phyloP scores from a whole-genome alignment of 257 asterid genomes.

The Solanum corneliomulleri region DNA sequence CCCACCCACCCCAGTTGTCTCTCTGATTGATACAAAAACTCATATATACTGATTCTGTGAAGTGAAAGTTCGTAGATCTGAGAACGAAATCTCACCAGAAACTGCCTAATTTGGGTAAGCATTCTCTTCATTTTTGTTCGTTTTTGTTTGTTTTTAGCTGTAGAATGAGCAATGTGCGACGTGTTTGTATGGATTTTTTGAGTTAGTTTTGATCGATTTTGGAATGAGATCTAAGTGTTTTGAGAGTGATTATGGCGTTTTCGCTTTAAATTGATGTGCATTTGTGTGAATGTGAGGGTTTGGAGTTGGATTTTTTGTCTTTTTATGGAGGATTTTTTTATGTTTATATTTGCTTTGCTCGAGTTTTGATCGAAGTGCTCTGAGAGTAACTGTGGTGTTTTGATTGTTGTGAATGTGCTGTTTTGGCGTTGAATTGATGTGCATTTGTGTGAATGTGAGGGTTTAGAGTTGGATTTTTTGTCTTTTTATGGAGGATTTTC shows the following conservation, averaged over 20 bases:
- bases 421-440: conserved; percentile 1
- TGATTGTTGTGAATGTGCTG: not conserved
- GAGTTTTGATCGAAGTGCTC: not conserved
- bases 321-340: not conserved
- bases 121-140: conserved; percentile 9
- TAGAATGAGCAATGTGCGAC: not conserved
- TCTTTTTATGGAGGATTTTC: not conserved
- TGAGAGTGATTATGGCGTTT: not conserved
- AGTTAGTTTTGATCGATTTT: not conserved
- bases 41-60: not conserved
- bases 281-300: not conserved
- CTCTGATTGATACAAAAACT: not conserved
- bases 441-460: conserved; percentile 1
- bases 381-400: not conserved
- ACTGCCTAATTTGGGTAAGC: conserved; percentile 25
- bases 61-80: not conserved
- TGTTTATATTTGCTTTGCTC: not conserved
- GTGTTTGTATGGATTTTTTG: not conserved
- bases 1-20: not conserved
- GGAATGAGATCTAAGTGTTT: conserved; percentile 13
- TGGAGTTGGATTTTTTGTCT: not conserved
- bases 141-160: not conserved
- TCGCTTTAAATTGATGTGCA: conserved; percentile 1
- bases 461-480: not conserved
- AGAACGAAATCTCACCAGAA: not conserved